These are phyloP conservation scores for Curvularia lunata DNA, from an alignment of 2,329 filamentous ascomycete species.

Conservation along the genomic window DNA sequence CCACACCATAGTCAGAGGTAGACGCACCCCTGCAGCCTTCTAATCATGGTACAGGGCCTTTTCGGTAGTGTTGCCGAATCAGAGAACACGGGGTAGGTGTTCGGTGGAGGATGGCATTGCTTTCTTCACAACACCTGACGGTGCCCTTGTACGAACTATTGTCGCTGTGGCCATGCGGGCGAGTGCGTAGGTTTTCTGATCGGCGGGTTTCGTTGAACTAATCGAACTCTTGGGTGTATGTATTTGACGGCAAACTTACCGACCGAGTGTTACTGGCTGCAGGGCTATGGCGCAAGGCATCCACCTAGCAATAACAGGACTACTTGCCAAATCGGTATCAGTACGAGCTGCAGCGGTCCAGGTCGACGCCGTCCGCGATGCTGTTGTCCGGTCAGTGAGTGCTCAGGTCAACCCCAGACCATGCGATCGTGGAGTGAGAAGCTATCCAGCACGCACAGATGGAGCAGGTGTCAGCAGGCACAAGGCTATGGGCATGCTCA, in stretches of 20 bases:
- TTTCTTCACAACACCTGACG: neutral
- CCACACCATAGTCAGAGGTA: neutral
- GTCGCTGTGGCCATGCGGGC: neutral
- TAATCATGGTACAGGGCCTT: neutral
- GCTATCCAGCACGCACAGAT: constrained; percentile 1
- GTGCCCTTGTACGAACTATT: neutral
- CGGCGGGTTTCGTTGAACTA: neutral
- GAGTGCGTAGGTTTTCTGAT: neutral
- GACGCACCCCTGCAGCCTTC: neutral
- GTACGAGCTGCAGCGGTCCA: neutral
- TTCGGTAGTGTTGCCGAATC: neutral
- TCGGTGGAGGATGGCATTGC: neutral
- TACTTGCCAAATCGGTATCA: neutral
- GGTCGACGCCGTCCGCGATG: neutral
- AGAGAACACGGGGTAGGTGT: neutral
- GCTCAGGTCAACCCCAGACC: neutral
- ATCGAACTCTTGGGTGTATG: neutral
- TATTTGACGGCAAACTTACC: neutral
- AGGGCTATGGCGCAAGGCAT: neutral
- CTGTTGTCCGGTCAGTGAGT: neutral
- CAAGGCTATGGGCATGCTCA: neutral
- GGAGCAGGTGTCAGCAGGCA: constrained; percentile 4
- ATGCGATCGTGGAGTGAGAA: neutral
- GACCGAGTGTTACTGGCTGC: neutral
- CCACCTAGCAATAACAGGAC: neutral